Percentiles rank a stretch among this genome's conserved stretches.
Evolutionary conservation across 2,329 filamentous ascomycete species (phyloP).

Genomic region (Botryotinia narcissicola): DNA sequence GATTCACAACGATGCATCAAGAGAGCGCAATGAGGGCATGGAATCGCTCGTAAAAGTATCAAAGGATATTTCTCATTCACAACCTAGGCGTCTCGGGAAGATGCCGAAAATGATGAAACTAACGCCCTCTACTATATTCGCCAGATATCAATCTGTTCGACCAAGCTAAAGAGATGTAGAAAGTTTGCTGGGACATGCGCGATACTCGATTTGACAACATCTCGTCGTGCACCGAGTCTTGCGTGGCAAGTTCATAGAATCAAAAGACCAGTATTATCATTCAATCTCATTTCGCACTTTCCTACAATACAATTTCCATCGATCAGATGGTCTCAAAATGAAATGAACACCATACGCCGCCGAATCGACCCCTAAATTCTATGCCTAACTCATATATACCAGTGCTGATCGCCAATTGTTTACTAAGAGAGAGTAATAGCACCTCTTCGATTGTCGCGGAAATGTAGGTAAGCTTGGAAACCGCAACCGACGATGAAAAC

Average conservation of each 20-base stretch:
- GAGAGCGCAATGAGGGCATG: not conserved
- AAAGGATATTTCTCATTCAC: not conserved
- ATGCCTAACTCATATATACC: slow-evolving; percentile 18
- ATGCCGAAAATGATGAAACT: not conserved
- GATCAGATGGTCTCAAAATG: not conserved
- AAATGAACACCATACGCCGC: slow-evolving; percentile 30
- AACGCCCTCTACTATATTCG: too few relatives aligned
- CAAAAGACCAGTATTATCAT: slow-evolving; percentile 6
- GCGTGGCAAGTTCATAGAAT: not conserved
- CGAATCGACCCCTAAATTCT: slow-evolving; percentile 7
- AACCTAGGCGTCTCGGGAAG: not conserved
- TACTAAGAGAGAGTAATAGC: slow-evolving; percentile 68
- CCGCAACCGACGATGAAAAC: slow-evolving; percentile 90
- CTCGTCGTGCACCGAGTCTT: not conserved
- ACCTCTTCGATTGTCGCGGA: slow-evolving; percentile 77
- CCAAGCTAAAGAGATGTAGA: not conserved
- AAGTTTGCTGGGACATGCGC: not conserved
- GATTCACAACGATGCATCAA: not conserved
- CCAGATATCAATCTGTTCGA: not conserved
- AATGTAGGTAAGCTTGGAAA: slow-evolving; percentile 81
- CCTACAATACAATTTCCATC: slow-evolving; percentile 12
- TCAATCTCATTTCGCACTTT: slow-evolving; percentile 1
- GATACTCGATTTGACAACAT: not conserved
- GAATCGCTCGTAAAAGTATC: not conserved
- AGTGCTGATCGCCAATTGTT: slow-evolving; percentile 5